These are phyloP conservation scores for Triglochin maritima DNA, from an alignment of 106 monocot genomes.

Conservation along the genomic window DNA sequence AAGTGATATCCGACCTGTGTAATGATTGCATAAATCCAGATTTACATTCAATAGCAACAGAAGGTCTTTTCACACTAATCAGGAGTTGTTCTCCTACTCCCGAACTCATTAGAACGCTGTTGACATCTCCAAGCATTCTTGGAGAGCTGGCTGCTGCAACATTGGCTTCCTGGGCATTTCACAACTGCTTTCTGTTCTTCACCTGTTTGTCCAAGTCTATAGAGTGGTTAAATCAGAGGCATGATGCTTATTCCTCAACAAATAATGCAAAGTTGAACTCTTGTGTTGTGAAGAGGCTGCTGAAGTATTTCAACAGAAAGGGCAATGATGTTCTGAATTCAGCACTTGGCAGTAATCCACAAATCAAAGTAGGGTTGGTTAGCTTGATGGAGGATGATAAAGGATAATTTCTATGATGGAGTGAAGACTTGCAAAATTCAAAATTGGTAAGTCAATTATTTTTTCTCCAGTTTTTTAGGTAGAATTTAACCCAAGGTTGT, in stretches of 20 bases:
- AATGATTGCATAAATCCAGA: neutral
- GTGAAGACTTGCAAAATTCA: too few species aligned
- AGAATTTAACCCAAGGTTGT: too few species aligned
- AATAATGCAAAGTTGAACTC: neutral
- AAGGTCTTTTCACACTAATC: conserved; percentile 10
- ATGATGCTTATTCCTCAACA: neutral
- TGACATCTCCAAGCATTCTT: conserved; percentile 1
- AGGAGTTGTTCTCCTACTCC: conserved; percentile 9
- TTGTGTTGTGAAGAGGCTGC: conserved; percentile 1
- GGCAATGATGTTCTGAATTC: neutral
- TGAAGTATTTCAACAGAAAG: conserved; percentile 1
- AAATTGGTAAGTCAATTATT: too few species aligned
- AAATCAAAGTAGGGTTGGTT: too few species aligned
- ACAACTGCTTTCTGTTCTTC: neutral
- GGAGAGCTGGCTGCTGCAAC: conserved; percentile 10
- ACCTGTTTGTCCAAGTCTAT: conserved; percentile 4
- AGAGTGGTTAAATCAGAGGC: neutral
- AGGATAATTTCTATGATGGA: too few species aligned
- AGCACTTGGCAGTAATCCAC: too few species aligned
- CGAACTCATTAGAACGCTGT: conserved; percentile 2
- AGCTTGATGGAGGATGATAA: too few species aligned
- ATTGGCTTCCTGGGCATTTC: conserved; percentile 3
- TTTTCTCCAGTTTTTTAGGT: too few species aligned
- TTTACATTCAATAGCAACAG: conserved; percentile 5
- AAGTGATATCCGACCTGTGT: conserved; percentile 3